phyloP scores from a whole-genome alignment of 495 filamentous ascomycete species.

The Neurospora discreta region DNA sequence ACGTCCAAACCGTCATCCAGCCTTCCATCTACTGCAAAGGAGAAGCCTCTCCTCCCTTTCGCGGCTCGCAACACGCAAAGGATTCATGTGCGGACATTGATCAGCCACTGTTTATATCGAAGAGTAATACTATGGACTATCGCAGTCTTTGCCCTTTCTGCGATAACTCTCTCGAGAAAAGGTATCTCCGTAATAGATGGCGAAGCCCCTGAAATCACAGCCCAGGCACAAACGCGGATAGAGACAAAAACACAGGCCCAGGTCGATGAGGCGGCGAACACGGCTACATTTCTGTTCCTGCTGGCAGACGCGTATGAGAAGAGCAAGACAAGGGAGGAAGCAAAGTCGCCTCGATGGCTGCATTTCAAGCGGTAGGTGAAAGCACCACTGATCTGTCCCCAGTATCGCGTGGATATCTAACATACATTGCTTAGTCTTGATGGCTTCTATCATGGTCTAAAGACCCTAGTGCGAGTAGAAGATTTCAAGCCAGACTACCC shows the following conservation, averaged over 20 bases:
- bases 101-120: conserved; percentile 32
- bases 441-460: conserved; percentile 71
- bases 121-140: conserved; percentile 31
- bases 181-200: conserved; percentile 7
- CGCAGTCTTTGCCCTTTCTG: conserved; percentile 18
- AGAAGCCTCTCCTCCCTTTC: conserved; percentile 8
- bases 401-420: conserved; percentile 2
- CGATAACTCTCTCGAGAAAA: conserved; percentile 16
- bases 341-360: conserved; percentile 28
- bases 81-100: conserved; percentile 19
- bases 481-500: conserved; percentile 71
- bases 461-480: conserved; percentile 48
- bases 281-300: background rate
- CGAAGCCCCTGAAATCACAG: background rate
- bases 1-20: conserved; percentile 8
- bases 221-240: background rate
- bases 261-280: background rate
- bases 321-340: conserved; percentile 6
- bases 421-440: conserved; percentile 35
- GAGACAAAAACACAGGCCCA: background rate
- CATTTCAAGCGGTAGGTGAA: conserved; percentile 30
- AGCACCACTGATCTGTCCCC: background rate
- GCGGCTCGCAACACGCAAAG: conserved; percentile 4
- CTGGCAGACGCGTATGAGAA: background rate
- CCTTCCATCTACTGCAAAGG: conserved; percentile 7